Base-by-base conservation (phyloP, 495 filamentous ascomycete species). In the Aspergillus homomorphus region DNA sequence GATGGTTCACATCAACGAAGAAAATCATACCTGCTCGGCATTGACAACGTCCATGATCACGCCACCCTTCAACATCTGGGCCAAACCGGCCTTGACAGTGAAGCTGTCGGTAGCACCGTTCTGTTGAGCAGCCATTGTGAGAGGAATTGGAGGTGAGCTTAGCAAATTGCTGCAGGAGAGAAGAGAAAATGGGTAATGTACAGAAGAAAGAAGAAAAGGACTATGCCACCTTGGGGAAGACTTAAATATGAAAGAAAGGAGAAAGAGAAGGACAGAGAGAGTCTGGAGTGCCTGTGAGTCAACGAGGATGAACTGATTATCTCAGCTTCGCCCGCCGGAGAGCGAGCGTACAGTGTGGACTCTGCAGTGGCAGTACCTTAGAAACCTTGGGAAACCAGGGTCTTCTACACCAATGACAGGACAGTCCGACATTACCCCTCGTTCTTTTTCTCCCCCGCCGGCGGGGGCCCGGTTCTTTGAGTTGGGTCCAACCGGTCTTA, bases 21-120 rank as follows among this genome's bases (percentile, higher is more conserved):
- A 54, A 50, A 20, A 21, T 44, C 65, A 50, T 77, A 88, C 88
- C 81, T 98, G 92, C 62, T 89, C 87, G 18, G 92, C 89, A 70
- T 92, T 92, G 42, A 96, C 92, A 54, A 98, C 94, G 72, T 98
- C 94, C 94, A 98, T 98, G 72, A 98, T 98, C 41, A 98, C 94
- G 61, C 94, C 94, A 70, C 94, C 94, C 79, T 98, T 96, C 69
- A 98, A 76, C 94, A 98, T 98, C 69, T 93, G 87, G 20, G 94
- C 94, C 55, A 98, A 79, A 28, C 94, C 94, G 45, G 89, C 89
- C 84, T 98, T 98, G 83, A 96, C 83, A 56, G 83, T 81, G 73
- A 91, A 89, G 74, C 79, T 74, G 58, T 72, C 76, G 67, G 71
- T 74, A 30, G 58, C 46, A 44, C 52, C 61, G 54, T 54, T 58